Evolutionary conservation across 768 basidiomycete species (phyloP).

Genomic region (Leccinum boreale): DNA sequence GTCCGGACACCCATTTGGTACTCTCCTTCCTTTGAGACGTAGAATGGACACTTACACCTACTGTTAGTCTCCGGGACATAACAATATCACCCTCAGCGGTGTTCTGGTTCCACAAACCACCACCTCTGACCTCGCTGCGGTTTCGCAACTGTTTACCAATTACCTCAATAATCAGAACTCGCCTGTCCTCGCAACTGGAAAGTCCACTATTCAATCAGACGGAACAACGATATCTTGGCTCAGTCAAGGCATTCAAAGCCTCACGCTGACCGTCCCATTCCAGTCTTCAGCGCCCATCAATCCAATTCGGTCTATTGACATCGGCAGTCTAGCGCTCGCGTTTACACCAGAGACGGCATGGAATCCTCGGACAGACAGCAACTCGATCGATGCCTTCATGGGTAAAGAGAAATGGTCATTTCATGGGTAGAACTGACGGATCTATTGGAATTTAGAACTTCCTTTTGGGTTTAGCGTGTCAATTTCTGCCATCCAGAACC

Average conservation of each 20-base stretch:
- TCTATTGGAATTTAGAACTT: slow-evolving; percentile 40
- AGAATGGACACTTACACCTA: slow-evolving; percentile 1
- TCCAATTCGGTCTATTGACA: slow-evolving; percentile 62
- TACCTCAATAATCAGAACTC: slow-evolving; percentile 65
- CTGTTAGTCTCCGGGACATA: slow-evolving; percentile 47
- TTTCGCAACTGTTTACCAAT: slow-evolving; percentile 65
- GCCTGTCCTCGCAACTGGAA: slow-evolving; percentile 56
- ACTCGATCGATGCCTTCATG: slow-evolving; percentile 56
- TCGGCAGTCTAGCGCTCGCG: slow-evolving; percentile 53
- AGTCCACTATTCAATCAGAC: slow-evolving; percentile 55
- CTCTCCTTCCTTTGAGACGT: slow-evolving; percentile 2
- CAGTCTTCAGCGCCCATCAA: slow-evolving; percentile 46
- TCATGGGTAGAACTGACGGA: not conserved
- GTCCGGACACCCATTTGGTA: slow-evolving; percentile 51
- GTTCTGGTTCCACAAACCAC: slow-evolving; percentile 51
- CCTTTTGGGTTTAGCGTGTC: slow-evolving; percentile 67
- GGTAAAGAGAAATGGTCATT: slow-evolving; percentile 34
- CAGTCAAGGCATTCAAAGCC: slow-evolving; percentile 52
- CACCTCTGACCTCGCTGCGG: slow-evolving; percentile 40
- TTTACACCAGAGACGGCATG: slow-evolving; percentile 56
- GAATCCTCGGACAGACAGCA: slow-evolving; percentile 54
- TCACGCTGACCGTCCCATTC: slow-evolving; percentile 64
- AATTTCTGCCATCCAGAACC: slow-evolving; percentile 61
- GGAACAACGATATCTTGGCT: slow-evolving; percentile 64
- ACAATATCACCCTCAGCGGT: slow-evolving; percentile 58